Base-by-base conservation (phyloP, 1,284 basidiomycete species). In the Ustilago curta region DNA sequence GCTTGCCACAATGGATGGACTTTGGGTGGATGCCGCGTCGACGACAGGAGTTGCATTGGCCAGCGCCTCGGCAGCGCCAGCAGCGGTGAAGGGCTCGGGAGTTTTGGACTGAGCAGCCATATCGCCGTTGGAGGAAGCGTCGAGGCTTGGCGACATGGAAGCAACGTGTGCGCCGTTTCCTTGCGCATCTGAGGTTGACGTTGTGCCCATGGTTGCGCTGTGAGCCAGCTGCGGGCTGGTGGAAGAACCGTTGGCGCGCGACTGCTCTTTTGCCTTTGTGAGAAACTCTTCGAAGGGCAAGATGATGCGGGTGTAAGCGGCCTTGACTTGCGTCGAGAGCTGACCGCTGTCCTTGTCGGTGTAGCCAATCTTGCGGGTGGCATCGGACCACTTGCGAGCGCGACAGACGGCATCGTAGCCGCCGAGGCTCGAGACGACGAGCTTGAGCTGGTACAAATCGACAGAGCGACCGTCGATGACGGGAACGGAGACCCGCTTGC, bases 271-370 rank as follows among this genome's bases (percentile, higher is more conserved):
- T 45, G 76, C 70, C 91, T 90, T 69, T 43, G 49, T 31, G 62
- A 91, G 91, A 85, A 94, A 98, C 80, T 92, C 90, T 83, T 99
- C 96, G 82, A 94, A 99, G 8, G 96, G 97, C 35, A 93, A 88
- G 74, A 99, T 93, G 83, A 99, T 92, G 61, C 91, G 91, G 61
- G 89, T 89, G 86, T 97, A 99, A 4, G 95, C 93, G 76, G 91
- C 91, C 86, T 93, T 94, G 85, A 97, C 89, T 82, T 94, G 91
- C 2, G 92, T 91, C 9, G 93, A 92, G 56, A 95, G 88, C 49
- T 92, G 92, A 18, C 92, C 91, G 25, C 77, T 62, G 21, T 68
- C 65, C 39, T 60, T 68, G 16, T 81, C 91, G 58, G 89, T 88
- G 86, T 94, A 95, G 7, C 94, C 94, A 53, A 97, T 87, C 39